Base-by-base conservation (phyloP, 2,329 filamentous ascomycete genomes). In the Epichloe uncinata region DNA sequence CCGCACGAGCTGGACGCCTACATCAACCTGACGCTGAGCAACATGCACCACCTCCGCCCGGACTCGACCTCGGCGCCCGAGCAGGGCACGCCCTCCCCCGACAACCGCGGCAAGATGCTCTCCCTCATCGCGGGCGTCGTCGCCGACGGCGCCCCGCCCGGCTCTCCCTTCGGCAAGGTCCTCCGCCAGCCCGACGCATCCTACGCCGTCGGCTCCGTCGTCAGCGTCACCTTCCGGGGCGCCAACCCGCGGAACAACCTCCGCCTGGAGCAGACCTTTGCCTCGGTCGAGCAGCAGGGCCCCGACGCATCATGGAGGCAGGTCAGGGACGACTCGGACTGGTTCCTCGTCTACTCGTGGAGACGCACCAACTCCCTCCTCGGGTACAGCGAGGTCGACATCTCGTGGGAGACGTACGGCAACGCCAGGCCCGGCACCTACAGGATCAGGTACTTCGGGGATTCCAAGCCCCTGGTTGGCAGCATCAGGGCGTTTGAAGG, bases 241-340 rank as follows among this genome's bases (percentile, higher is more conserved):
- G 90, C 90, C 1, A 95, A 95, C 60, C 91, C 91, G 15, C 78
- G 91, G 33, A 96, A 96, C 64, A 85, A 95, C 55, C 77, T 96
- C 33, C 78, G 82, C 2, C 78, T 87, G 2, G 90, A 87, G 59
- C 75, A 73, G 3, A 95, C 88, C 0, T 96, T 81, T 64, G 83
- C 83, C 0, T 79, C 85, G 0, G 77, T 96, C 0, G 89, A 96
- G 69, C 72, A 72, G 60, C 72, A 78, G 45, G 63, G 55, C 58
- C 60, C 62, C 30, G 69, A 61, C 13, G 59, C 57, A 3, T 50
- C 47, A 0, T 96, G 91, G 91, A 68, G 65, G 7, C 73, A 70
- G 40, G 77, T 93, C 3, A 74, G 81, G 15, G 79, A 82, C 52
- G 91, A 96, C 61, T 69, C 69, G 4, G 90, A 96, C 62, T 97